phyloP scores from a whole-genome alignment of 306 rosid genomes.

The Vigna unguiculata region DNA sequence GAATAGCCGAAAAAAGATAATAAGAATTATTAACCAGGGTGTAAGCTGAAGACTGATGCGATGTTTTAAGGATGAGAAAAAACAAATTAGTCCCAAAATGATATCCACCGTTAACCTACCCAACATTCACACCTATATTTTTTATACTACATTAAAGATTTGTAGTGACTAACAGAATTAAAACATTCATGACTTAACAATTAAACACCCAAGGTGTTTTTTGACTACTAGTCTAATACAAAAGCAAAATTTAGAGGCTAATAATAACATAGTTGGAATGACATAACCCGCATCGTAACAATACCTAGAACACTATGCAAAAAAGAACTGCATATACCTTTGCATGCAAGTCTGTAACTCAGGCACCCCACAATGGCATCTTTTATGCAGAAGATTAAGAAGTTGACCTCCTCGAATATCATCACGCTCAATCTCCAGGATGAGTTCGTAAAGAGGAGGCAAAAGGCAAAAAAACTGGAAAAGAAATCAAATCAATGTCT shows the following conservation, averaged over 20 bases:
- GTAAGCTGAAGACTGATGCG: slow-evolving; percentile 22
- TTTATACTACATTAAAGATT: not conserved
- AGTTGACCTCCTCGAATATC: slow-evolving; percentile 91
- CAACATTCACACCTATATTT: slow-evolving; percentile 25
- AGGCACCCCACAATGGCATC: slow-evolving; percentile 98
- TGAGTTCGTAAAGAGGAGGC: slow-evolving; percentile 84
- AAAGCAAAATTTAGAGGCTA: not conserved
- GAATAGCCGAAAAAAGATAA: slow-evolving; percentile 33
- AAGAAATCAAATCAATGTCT: not conserved
- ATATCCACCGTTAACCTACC: slow-evolving; percentile 27
- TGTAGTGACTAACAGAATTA: slow-evolving; percentile 2
- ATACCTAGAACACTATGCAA: not conserved
- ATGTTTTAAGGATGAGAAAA: slow-evolving; percentile 23
- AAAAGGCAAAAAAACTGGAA: slow-evolving; percentile 84
- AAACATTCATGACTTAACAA: not conserved
- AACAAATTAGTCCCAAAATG: slow-evolving; percentile 25
- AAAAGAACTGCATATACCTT: slow-evolving; percentile 64
- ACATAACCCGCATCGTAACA: not conserved
- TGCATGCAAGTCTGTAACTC: slow-evolving; percentile 95
- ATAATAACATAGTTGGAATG: slow-evolving; percentile 28
- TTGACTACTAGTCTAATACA: not conserved
- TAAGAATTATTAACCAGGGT: slow-evolving; percentile 39
- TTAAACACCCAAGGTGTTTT: not conserved
- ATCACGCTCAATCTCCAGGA: slow-evolving; percentile 85
- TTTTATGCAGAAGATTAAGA: slow-evolving; percentile 83